Base-by-base conservation (phyloP, 2,329 filamentous ascomycete species). In the Exophiala sideris region DNA sequence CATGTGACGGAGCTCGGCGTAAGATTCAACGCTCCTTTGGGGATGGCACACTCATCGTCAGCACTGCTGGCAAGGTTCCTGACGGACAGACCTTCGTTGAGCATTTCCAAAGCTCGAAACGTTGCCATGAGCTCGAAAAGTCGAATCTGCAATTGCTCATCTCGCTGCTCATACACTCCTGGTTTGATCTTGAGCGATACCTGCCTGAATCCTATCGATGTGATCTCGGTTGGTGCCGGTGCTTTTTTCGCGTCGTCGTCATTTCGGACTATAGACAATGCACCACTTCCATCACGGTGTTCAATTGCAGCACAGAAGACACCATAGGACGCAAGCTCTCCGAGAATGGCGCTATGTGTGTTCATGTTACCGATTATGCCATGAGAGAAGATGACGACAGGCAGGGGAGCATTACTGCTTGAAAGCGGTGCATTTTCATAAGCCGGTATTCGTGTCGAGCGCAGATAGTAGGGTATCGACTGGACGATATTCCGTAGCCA, bases 381-480 rank as follows among this genome's bases (percentile, higher is more conserved):
- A 67, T 95, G 90, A 1, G 88, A 94, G 71, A 95, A 95, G 57
- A 95, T 77, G 75, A 90, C 84, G 0, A 89, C 87, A 0, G 90
- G 89, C 86, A 88, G 92, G 72, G 83, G 76, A 72, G 5, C 73
- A 65, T 52, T 83, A 66, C 56, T 75, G 32, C 73, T 67, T 36
- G 84, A 77, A 7, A 91, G 69, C 5, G 78, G 75, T 10, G 87
- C 88, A 54, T 66, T 49, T 48, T 62, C 50, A 51, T 61, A 48
- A n/a, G 59, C 61, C 53, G 65, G 65, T 6, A 68, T 63, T 12
- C 57, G 66, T 10, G 61, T 51, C 29, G 35, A 45, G 39, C 52
- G 47, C 11, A 62, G 60, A 48, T 62, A 63, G 29, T 55, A 48
- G 32, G 66, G 36, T 42, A 58, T 20, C 35, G 61, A 52, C 54